These are phyloP conservation scores for Lophiotrema nucula DNA, from an alignment of 495 filamentous ascomycete genomes.

Conservation along the genomic window DNA sequence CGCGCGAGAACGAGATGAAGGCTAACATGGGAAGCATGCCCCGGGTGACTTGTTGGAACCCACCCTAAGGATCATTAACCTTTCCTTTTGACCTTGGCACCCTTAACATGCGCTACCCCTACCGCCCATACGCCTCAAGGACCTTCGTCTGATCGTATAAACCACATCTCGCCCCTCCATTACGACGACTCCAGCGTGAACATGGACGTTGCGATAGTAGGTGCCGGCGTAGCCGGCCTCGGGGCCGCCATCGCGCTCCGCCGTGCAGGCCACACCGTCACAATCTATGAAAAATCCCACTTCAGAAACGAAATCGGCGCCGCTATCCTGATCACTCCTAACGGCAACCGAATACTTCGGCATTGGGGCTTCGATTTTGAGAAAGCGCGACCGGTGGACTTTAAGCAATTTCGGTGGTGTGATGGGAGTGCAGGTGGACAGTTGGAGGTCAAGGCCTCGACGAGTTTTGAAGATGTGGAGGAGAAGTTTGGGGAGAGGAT, in stretches of 20 bases:
- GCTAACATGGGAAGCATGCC: no score
- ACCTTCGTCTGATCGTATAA: no score
- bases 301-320: slow-evolving; percentile 58
- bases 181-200: no score
- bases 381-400: slow-evolving; percentile 37
- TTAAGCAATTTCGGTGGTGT: slow-evolving; percentile 19
- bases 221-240: slow-evolving; percentile 37
- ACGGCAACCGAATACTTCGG: slow-evolving; percentile 49
- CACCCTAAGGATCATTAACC: no score
- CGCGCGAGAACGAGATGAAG: no score
- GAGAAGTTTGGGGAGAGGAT: slow-evolving; percentile 33
- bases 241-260: slow-evolving; percentile 34
- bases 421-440: slow-evolving; percentile 35
- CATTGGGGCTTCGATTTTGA: slow-evolving; percentile 50
- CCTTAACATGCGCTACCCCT: no score
- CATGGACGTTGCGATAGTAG: slow-evolving; percentile 33
- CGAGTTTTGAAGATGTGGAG: slow-evolving; percentile 7
- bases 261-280: slow-evolving; percentile 28
- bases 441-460: slow-evolving; percentile 18
- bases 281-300: slow-evolving; percentile 52
- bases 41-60: no score
- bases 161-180: no score
- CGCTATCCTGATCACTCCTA: slow-evolving; percentile 53
- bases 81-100: no score
- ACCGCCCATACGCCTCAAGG: no score